Evolutionary conservation across 441 rosid genomes (phyloP).

Genomic region (Adansonia gregorii): DNA sequence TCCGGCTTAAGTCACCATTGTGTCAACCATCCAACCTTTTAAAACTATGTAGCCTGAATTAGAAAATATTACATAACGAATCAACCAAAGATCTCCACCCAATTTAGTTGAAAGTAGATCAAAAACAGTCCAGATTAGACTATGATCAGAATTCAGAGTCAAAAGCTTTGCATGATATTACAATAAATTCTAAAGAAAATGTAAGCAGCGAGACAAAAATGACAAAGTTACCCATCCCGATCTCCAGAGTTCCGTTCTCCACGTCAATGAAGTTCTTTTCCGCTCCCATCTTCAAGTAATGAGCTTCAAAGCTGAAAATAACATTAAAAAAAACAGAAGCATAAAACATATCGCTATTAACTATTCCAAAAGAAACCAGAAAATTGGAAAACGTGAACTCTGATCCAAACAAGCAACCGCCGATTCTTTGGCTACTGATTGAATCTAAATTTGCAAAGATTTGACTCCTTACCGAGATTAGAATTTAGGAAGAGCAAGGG

Average conservation of each 20-base stretch:
- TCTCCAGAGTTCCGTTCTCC: constrained; percentile 81
- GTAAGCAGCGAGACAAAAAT: neutral
- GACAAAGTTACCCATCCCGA: constrained; percentile 83
- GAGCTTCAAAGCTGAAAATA: constrained; percentile 9
- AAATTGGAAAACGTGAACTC: neutral
- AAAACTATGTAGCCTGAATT: neutral
- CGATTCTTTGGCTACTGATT: neutral
- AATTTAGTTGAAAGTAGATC: neutral
- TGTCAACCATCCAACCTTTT: neutral
- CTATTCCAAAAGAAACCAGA: neutral
- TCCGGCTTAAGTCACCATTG: neutral
- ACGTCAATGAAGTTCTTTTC: constrained; percentile 51
- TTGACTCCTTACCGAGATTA: constrained; percentile 2
- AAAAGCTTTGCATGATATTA: neutral
- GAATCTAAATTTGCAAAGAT: neutral
- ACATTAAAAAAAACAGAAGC: neutral
- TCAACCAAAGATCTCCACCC: neutral
- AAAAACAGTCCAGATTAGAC: neutral
- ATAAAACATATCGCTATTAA: neutral
- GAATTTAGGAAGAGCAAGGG: neutral
- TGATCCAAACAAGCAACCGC: constrained; percentile 7
- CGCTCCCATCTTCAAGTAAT: constrained; percentile 46
- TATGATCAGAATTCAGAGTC: neutral
- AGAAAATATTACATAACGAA: neutral
- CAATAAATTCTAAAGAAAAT: neutral